Evolutionary conservation across 805 yeast genomes (phyloP), one percentile per base, ranked within the genome.

Genomic region (Saccharomycopsis malanga): DNA sequence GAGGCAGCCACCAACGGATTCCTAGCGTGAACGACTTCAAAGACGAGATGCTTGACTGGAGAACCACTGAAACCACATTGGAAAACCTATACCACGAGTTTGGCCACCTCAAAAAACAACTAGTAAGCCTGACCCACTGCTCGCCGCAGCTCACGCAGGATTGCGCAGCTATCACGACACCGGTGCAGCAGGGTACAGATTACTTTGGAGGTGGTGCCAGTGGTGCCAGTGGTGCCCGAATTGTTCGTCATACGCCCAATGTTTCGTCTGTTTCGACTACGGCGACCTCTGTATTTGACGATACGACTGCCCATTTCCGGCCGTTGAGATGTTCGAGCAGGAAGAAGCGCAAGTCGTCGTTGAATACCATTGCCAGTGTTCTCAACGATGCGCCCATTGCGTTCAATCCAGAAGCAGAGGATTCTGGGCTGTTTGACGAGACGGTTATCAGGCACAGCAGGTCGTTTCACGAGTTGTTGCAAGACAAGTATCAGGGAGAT

Each of bases 41-140:
- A 47, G 68, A 66, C 41, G 57, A 59, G n/a, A 67, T 63, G 35
- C 54, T 70, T 25, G 69, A 70, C 47, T 68, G 72, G 72, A 62
- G 67, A 59, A 69, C 74, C 3, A 65, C 70, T 0, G 72, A 69
- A 44, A 71, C 74, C 1, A 72, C 75, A 2, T 57, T 70, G 38
- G 74, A 71, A 18, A 72, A 72, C 49, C 45, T 72, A 20, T 61
- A 62, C 30, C 55, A 67, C 40, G 77, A 72, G 51, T 71, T 61
- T 48, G 58, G 61, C 15, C 68, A 66, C 45, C 46, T 71, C 15
- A 53, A 53, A 15, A 55, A 55, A 15, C 56, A 40, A 20, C 20
- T 40, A 12, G 17, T 44, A 18, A 40, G 29, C 27, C 24, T 35
- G 22, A 17, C 46, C 4, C 12, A 21, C 34, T 29, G 10, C 24